Percentiles rank a stretch among this genome's conserved stretches.
phyloP scores from a whole-genome alignment of 805 yeast genomes.

The Pichia eremophila region DNA sequence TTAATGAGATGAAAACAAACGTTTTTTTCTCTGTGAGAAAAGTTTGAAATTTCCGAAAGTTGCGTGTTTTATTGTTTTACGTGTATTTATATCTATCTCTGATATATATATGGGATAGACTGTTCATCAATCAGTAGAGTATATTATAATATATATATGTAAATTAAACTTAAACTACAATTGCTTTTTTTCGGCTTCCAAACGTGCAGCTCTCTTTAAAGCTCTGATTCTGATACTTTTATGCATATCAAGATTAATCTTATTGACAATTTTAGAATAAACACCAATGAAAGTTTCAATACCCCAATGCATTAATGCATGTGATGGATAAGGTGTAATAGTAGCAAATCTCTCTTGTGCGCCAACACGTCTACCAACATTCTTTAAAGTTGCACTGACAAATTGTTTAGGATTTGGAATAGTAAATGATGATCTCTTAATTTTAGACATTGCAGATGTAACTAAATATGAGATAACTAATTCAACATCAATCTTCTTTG shows the following conservation, averaged over 20 bases:
- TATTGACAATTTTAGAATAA: constrained; percentile 59
- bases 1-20: too few species aligned
- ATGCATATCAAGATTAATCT: constrained; percentile 69
- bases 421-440: constrained; percentile 60
- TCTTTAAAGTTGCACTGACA: constrained; percentile 60
- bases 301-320: constrained; percentile 82
- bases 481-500: constrained; percentile 73
- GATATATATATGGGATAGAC: too few species aligned
- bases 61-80: too few species aligned
- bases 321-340: constrained; percentile 86
- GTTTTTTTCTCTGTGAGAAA: too few species aligned
- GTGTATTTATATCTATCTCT: too few species aligned
- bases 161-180: background rate
- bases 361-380: constrained; percentile 79
- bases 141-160: background rate
- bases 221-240: constrained; percentile 74
- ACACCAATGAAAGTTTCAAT: constrained; percentile 78
- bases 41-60: too few species aligned
- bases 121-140: too few species aligned
- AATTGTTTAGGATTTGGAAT: constrained; percentile 80
- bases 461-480: constrained; percentile 80
- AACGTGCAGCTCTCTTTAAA: constrained; percentile 55
- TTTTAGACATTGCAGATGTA: constrained; percentile 92
- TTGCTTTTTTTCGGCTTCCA: constrained; percentile 18
- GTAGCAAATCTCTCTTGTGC: constrained; percentile 88